A percentile compares a stretch with the other conserved stretches of the same genome.
Conservation (phyloP, 371 early-diverging fungal genomes). For the Saksenaea vasiformis region DNA sequence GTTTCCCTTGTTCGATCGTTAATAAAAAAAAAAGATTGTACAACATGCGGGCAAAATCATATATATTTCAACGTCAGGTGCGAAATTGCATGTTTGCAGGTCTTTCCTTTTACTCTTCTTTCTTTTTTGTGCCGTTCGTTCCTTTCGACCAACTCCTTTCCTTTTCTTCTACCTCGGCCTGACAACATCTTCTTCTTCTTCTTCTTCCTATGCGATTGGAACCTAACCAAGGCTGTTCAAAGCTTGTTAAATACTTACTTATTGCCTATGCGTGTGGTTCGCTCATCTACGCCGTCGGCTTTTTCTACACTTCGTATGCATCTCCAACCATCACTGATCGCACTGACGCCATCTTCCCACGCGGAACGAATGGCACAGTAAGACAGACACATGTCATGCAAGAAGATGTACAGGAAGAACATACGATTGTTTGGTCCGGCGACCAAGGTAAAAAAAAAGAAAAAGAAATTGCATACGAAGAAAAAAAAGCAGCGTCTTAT, state of each 20-base stretch:
- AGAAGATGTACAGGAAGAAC: constrained; percentile 10
- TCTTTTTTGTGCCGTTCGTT: not conserved
- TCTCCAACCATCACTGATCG: not conserved
- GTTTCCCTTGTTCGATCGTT: not conserved
- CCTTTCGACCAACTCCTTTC: not conserved
- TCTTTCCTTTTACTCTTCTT: not conserved
- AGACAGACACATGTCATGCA: not conserved
- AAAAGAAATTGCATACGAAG: no score
- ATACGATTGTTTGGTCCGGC: constrained; percentile 20
- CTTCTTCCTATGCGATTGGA: constrained; percentile 17
- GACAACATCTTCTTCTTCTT: not conserved
- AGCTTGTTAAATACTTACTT: constrained; percentile 15
- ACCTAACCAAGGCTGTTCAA: constrained; percentile 14
- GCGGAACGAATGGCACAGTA: constrained; percentile 5
- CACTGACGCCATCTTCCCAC: constrained; percentile 13
- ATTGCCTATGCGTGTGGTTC: constrained; percentile 20
- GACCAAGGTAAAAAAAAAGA: constrained; percentile 9
- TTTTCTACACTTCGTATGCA: constrained; percentile 18
- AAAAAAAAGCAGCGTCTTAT: no score
- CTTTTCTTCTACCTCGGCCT: not conserved
- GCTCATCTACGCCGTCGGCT: constrained; percentile 20
- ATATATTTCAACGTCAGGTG: not conserved
- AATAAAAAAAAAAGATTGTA: not conserved
- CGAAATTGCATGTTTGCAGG: not conserved
- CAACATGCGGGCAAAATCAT: not conserved